These are phyloP conservation scores for Phytophthora hibernalis DNA, from an alignment of 352 stramenopile species.

Conservation along the genomic window DNA sequence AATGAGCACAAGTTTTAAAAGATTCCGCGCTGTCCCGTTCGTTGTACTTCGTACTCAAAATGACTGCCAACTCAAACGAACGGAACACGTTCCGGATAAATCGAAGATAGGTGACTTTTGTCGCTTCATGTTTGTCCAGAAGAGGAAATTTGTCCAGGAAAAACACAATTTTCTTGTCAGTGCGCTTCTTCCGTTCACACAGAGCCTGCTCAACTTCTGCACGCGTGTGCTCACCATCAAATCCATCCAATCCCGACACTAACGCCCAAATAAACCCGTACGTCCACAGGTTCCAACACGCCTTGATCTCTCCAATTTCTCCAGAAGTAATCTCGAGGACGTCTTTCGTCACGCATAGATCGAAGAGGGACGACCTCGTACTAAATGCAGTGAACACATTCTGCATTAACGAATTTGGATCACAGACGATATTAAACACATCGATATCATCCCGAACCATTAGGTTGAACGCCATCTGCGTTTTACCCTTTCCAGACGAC, in stretches of 20 bases:
- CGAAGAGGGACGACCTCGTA: neutral
- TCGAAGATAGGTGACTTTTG: neutral
- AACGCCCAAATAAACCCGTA: slow-evolving; percentile 15
- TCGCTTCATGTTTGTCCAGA: neutral
- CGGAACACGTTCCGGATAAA: slow-evolving; percentile 17
- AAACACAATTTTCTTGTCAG: neutral
- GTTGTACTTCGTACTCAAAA: slow-evolving; percentile 8
- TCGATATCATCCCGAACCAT: slow-evolving; percentile 10
- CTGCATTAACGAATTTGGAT: neutral
- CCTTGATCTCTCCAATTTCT: neutral
- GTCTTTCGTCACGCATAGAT: neutral
- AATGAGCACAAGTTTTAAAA: too few relatives aligned
- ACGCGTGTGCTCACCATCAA: neutral
- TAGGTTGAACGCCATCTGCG: slow-evolving; percentile 18
- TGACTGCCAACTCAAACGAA: slow-evolving; percentile 2
- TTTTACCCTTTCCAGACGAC: slow-evolving; percentile 15
- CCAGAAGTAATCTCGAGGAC: neutral
- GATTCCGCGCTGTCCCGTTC: neutral
- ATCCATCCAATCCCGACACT: neutral
- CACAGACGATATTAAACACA: slow-evolving; percentile 12
- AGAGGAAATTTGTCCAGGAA: slow-evolving; percentile 14
- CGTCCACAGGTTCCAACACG: neutral
- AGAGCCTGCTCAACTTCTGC: neutral
- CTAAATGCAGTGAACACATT: neutral
- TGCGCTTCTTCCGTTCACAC: neutral